Percentiles rank a stretch among this genome's conserved stretches.
phyloP scores from a whole-genome alignment of 192 early-diverging fungal species.

The Neocallimastix lanati region DNA sequence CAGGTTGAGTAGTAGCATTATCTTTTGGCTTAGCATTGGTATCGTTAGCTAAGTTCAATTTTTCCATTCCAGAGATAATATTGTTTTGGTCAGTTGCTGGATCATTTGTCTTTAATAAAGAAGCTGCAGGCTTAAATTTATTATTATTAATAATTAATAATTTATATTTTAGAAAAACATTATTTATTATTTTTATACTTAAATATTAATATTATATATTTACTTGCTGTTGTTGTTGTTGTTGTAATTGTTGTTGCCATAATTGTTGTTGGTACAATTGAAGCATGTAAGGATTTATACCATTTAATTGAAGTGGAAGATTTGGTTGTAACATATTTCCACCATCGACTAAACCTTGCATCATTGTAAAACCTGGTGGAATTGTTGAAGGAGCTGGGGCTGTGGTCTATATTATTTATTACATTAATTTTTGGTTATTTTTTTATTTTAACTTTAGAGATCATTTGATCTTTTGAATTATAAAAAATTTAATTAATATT shows the following conservation, averaged over 20 bases:
- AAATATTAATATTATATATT: too few relatives aligned
- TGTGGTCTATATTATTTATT: not conserved
- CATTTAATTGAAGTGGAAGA: constrained; percentile 5
- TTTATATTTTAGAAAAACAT: too few relatives aligned
- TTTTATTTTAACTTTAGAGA: too few relatives aligned
- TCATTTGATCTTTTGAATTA: too few relatives aligned
- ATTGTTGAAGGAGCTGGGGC: constrained; percentile 8
- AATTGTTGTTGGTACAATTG: constrained; percentile 3
- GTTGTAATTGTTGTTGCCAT: constrained; percentile 7
- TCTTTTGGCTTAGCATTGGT: not conserved
- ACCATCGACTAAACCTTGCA: constrained; percentile 9
- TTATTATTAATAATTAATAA: too few relatives aligned
- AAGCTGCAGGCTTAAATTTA: not conserved
- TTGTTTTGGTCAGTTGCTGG: not conserved
- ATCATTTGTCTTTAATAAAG: not conserved
- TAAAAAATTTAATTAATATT: too few relatives aligned
- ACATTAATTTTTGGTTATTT: too few relatives aligned
- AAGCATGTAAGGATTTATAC: constrained; percentile 1
- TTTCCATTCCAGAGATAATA: not conserved
- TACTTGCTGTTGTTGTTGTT: constrained; percentile 11
- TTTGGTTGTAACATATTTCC: constrained; percentile 13
- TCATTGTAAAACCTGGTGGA: not conserved
- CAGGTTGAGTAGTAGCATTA: not conserved
- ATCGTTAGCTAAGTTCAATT: not conserved
- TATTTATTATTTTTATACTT: too few relatives aligned